Conservation (phyloP, 2,329 filamentous ascomycete species). For the Botrytis squamosa region DNA sequence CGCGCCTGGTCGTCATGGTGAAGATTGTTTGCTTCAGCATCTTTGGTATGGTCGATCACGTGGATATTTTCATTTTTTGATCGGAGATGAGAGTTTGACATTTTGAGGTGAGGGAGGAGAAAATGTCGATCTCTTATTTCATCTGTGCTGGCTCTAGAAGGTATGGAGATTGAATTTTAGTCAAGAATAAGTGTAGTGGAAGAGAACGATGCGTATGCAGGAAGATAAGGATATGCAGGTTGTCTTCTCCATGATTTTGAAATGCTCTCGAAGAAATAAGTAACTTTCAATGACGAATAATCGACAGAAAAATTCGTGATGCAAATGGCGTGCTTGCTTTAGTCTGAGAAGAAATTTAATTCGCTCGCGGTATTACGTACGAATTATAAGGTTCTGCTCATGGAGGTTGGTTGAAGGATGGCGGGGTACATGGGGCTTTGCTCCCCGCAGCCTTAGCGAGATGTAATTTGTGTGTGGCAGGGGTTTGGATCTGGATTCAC, state of each 20-base stretch:
- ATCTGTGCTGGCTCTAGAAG: background rate
- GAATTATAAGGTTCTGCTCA: background rate
- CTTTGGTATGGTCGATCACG: conserved; percentile 4
- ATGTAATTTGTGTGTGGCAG: background rate
- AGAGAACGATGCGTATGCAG: background rate
- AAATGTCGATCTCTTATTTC: background rate
- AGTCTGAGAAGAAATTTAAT: background rate
- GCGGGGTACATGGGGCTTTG: background rate
- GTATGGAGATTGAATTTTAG: background rate
- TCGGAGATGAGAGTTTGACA: background rate
- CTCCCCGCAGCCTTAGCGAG: background rate
- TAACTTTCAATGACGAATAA: background rate
- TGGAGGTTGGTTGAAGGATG: background rate
- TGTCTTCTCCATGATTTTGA: background rate
- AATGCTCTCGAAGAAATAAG: background rate
- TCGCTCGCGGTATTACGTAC: background rate
- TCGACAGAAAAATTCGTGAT: background rate
- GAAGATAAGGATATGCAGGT: background rate
- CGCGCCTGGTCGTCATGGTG: background rate
- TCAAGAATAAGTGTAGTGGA: background rate
- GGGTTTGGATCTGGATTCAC: background rate
- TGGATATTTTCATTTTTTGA: background rate
- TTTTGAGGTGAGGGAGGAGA: background rate
- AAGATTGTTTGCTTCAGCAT: background rate
- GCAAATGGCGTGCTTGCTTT: background rate